Base-by-base conservation (phyloP, 495 filamentous ascomycete species). In the Hypoxylon crocopeplum region DNA sequence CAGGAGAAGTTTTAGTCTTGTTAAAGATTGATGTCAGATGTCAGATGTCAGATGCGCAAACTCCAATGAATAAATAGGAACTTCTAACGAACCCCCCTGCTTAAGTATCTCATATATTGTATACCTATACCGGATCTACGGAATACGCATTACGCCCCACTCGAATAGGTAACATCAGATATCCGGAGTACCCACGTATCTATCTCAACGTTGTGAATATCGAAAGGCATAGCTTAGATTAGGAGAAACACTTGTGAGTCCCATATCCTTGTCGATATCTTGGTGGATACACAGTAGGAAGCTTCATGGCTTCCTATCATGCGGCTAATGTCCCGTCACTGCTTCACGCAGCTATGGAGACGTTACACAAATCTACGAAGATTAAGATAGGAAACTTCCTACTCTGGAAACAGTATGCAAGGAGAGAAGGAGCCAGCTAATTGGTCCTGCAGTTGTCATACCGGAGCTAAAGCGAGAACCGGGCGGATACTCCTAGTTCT, bases 341-440 rank as follows among this genome's bases (percentile, higher is more conserved):
- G 8, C 32, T 3, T 3, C 12, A 34, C 3, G 32, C 5, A 13
- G 8, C 3, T 3, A 13, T n/a, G 32, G 5, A n/a, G 32, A n/a
- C 3, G 32, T 13, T 34, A 10, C n/a, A 10, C 32, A 12, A 34
- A 10, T 3, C 32, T 13, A 13, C 4, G 3, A 13, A 13, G 32
- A 11, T 3, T 3, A 3, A 34, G 32, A 34, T 27, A 34, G 2
- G 32, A 34, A 52, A 53, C 22, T 30, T 52, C 33, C 19, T 52
- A 52, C 47, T 5, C 34, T 17, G 47, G 34, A 41, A 53, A 45
- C 19, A 12, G n/a, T 7, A 22, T 24, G 17, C 19, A 21, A 33
- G 20, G 46, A 46, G 17, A 53, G 64, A 68, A 70, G 54, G 27
- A 57, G 24, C 57, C n/a, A 51, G 32, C 45, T 55, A 51, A 53